Evolutionary conservation across 495 filamentous ascomycete species (phyloP), one percentile per base, ranked within the genome.

Genomic region (Hypoxylon cercidicola): DNA sequence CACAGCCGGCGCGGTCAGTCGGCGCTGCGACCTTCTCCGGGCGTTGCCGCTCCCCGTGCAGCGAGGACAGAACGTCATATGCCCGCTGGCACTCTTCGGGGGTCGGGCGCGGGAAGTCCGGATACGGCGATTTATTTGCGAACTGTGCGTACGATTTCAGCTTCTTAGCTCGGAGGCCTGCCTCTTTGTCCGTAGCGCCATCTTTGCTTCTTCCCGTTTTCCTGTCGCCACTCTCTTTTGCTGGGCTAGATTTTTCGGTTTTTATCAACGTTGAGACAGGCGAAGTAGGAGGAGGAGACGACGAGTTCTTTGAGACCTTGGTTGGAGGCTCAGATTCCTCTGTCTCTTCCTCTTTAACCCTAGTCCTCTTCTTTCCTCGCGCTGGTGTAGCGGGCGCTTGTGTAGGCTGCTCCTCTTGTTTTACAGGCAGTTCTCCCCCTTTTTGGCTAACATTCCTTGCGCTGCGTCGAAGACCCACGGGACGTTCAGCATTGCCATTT

Each of bases 1-100:
- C 93, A 69, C 93, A 97, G 1, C 92, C 92, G 21, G 91, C 85
- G 21, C 91, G 84, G 1, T 85, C 86, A 1, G 87, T 72, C 7
- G 89, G 89, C 0, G 93, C 88, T 1, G 87, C 84, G 12, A 93
- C 84, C 0, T 77, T 84, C 9, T 83, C 76, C 1, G 92, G 92
- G 9, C 82, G 78, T 21, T 77, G 77, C 13, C 88, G 81, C 28
- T 85, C 77, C 9, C 92, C 91, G 70, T 97, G 92, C 0, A 87
- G 71, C 19, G 75, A 75, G 1, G 87, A 79, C 0, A 97, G 83
- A 11, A 94, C 80, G 0, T 78, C 74, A 53, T 87, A 83, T 23
- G 94, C 89, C 46, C 87, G 80, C 56, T 85, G 77, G 69, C 90
- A 93, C 68, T 92, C 89, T n/a, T 85, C 82, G 0, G 85, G 70